phyloP scores from a whole-genome alignment of 176 grass and related monocot species.

The Aegilops tauschii region DNA sequence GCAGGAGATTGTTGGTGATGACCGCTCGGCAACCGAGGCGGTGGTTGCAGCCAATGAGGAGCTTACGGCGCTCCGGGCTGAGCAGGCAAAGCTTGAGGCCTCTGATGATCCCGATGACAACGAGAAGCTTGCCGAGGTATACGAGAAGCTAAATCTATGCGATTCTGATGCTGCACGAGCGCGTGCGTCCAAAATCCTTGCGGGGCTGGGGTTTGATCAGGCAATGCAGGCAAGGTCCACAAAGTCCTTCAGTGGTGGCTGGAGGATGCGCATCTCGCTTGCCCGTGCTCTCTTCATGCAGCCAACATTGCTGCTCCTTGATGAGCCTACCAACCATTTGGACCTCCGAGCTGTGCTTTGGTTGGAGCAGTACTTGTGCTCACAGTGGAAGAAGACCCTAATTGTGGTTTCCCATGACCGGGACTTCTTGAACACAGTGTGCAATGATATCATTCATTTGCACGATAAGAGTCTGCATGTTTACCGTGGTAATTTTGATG shows the following conservation, averaged over 20 bases:
- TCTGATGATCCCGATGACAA: constrained; percentile 45
- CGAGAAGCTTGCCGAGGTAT: constrained; percentile 66
- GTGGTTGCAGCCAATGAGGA: constrained; percentile 87
- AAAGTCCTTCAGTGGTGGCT: constrained; percentile 88
- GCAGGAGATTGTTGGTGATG: constrained; percentile 86
- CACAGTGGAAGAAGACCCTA: constrained; percentile 91
- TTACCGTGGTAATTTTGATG: constrained; percentile 92
- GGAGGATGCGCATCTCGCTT: constrained; percentile 97
- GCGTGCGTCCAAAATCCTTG: constrained; percentile 75
- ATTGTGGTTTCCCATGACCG: constrained; percentile 91
- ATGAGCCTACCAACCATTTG: constrained; percentile 94
- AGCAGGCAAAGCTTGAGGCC: constrained; percentile 68
- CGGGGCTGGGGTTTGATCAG: constrained; percentile 80
- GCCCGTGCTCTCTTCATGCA: constrained; percentile 98
- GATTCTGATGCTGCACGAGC: constrained; percentile 74
- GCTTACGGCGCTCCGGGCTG: constrained; percentile 72
- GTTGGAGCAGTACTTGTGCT: constrained; percentile 91
- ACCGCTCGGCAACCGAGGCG: constrained; percentile 60
- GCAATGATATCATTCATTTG: constrained; percentile 87
- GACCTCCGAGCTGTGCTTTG: constrained; percentile 95
- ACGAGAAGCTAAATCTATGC: constrained; percentile 76
- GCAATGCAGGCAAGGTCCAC: constrained; percentile 80
- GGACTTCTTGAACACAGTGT: constrained; percentile 91
- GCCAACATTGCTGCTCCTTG: constrained; percentile 80
- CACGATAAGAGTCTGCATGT: constrained; percentile 77